Evolutionary conservation across 768 basidiomycete genomes (phyloP), one percentile per base, ranked within the genome.

Genomic region (Boletus rufocinnamomeus): DNA sequence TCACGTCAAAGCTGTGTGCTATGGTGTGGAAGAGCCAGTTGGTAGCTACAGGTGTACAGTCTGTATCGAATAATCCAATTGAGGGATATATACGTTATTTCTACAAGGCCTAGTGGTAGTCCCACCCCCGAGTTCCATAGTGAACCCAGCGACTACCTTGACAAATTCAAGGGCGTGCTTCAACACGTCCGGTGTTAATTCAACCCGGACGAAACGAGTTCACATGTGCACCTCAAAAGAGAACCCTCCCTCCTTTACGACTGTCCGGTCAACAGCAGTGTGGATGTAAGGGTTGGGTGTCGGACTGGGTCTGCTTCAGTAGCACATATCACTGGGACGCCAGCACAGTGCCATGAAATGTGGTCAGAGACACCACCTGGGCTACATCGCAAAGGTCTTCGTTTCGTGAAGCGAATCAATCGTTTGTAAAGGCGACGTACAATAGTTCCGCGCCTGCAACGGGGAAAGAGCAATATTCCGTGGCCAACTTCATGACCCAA

Each of bases 131-230:
- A 86, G 63, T 67, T 87, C 85, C 61, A 84, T 77, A 3, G 79
- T 81, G 57, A 83, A 85, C 1, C 82, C 84, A 14, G 85, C 76
- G 19, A 76, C 82, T 21, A 87, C 74, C 71, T 85, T 86, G 27
- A 82, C 80, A 64, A 86, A 87, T 68, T 86, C 81, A 25, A 82
- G 71, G 53, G 82, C 82, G 66, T 85, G 82, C 52, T 46, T 64
- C 66, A 13, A 50, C 25, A n/a, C 23, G 10, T 8, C 17, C 23
- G 1, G n/a, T 1, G 11, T 57, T 6, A 16, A 32, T 0, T 32
- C 11, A 10, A 21, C 16, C 30, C 21, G 4, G 19, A 21, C 27
- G n/a, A 35, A 4, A 35, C 1, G 11, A 37, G 11, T 28, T 46
- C 25, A 28, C 2, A 35, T 28, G 21, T 47, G 30, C 35, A 69